Conservation (phyloP, 2,329 filamentous ascomycete genomes). For the Ophiocordyceps polyrhachis-furcata region DNA sequence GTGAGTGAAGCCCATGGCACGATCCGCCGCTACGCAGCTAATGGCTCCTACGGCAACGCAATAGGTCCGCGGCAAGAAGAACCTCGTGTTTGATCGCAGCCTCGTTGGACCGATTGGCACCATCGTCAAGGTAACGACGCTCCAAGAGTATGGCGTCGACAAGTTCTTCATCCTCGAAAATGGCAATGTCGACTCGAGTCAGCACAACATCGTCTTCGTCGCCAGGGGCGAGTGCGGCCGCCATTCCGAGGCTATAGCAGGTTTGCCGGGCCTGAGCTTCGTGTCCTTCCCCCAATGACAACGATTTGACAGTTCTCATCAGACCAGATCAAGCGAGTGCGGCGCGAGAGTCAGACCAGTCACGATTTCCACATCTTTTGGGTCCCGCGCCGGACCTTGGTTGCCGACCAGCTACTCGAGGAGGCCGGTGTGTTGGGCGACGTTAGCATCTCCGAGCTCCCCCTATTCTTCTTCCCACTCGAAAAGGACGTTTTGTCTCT, state of each 20-base stretch:
- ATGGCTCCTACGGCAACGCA: constrained; percentile 4
- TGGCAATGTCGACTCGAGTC: constrained; percentile 81
- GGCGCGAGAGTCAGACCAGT: constrained; percentile 69
- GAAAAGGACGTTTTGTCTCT: constrained; percentile 83
- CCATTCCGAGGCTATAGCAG: constrained; percentile 71
- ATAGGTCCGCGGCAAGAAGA: constrained; percentile 97
- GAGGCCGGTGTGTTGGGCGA: constrained; percentile 87
- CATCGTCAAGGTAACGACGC: constrained; percentile 84
- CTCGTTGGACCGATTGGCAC: constrained; percentile 78
- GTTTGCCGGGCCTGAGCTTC: constrained; percentile 32
- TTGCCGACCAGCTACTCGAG: constrained; percentile 82
- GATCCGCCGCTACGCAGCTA: constrained; percentile 1
- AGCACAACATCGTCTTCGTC: constrained; percentile 89
- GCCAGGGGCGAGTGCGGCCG: constrained; percentile 76
- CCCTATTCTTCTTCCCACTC: constrained; percentile 76
- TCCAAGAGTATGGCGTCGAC: constrained; percentile 95
- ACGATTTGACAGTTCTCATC: constrained; percentile 4
- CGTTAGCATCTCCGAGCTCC: constrained; percentile 71
- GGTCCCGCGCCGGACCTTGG: constrained; percentile 78
- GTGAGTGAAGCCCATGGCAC: constrained; percentile 43
- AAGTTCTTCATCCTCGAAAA: constrained; percentile 97
- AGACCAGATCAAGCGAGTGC: constrained; percentile 85
- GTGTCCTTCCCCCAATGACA: background rate
- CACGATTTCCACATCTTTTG: constrained; percentile 97
- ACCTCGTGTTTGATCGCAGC: constrained; percentile 79